These are phyloP conservation scores for Nematocida parisii DNA, from an alignment of 371 early-diverging fungal genomes.

Conservation along the genomic window DNA sequence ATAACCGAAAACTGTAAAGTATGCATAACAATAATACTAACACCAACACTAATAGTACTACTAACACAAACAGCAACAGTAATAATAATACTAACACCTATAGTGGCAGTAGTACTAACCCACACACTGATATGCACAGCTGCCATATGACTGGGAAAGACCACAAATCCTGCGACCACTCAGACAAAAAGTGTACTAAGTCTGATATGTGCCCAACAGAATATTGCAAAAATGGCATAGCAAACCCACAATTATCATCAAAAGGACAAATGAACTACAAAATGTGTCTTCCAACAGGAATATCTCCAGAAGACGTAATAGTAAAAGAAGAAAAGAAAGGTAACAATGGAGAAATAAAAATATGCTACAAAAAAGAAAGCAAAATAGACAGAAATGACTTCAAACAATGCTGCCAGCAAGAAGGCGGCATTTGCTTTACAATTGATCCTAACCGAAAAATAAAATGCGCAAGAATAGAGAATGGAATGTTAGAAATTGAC, in stretches of 20 bases:
- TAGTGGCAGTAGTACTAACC: neutral
- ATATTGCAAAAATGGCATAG: neutral
- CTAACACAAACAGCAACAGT: neutral
- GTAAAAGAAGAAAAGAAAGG: neutral
- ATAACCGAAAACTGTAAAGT: too few relatives aligned
- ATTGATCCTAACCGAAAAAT: neutral
- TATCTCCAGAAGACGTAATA: constrained; percentile 21
- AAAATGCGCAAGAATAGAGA: neutral
- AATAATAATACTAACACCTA: neutral
- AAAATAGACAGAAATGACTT: neutral
- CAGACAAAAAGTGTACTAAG: too few relatives aligned
- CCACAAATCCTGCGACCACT: too few relatives aligned
- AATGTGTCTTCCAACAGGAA: constrained; percentile 15
- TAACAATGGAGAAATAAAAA: neutral
- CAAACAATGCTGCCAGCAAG: neutral
- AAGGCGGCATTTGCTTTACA: neutral
- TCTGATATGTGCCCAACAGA: neutral
- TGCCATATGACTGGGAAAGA: too few relatives aligned
- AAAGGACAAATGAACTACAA: neutral
- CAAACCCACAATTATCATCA: neutral
- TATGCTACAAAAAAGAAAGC: constrained; percentile 41
- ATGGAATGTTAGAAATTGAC: neutral
- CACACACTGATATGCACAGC: neutral
- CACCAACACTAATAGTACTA: too few relatives aligned
- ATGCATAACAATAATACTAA: too few relatives aligned